phyloP scores from a whole-genome alignment of 208 protist genomes.

The Strigomonas oncopelti region DNA sequence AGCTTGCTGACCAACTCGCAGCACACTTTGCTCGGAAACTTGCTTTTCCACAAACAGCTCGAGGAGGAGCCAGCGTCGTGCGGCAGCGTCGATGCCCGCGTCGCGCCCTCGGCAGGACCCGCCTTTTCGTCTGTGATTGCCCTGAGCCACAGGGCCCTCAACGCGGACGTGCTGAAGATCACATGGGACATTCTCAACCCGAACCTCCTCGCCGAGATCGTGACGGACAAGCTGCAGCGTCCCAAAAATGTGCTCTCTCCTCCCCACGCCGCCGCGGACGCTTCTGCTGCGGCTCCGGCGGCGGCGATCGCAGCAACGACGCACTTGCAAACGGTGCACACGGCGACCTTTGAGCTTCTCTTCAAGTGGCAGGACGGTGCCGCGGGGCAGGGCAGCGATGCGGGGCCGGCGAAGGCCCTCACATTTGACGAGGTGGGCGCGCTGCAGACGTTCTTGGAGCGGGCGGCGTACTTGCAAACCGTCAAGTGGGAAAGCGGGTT shows the following conservation, averaged over 20 bases:
- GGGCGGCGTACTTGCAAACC: conserved; percentile 5
- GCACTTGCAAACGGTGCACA: not conserved
- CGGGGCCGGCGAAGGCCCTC: not conserved
- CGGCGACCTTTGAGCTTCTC: conserved; percentile 6
- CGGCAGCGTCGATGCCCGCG: too few relatives aligned
- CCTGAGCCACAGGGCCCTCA: conserved; percentile 2
- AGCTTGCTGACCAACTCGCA: too few relatives aligned
- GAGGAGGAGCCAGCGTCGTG: too few relatives aligned
- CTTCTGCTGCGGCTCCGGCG: too few relatives aligned
- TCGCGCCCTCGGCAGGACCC: not conserved
- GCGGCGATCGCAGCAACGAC: too few relatives aligned
- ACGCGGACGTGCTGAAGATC: conserved; percentile 38
- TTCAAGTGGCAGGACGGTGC: conserved; percentile 1
- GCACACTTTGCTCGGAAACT: too few relatives aligned
- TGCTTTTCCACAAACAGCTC: too few relatives aligned
- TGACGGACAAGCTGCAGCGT: not conserved
- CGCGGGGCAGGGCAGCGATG: not conserved
- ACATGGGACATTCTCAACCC: conserved; percentile 49
- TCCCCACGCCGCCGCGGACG: too few relatives aligned
- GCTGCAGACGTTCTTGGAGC: not conserved
- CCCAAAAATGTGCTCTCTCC: too few relatives aligned
- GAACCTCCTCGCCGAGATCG: conserved; percentile 4
- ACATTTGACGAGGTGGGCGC: not conserved
- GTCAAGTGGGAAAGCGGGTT: conserved; percentile 12
- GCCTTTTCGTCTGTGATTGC: not conserved